Conservation (phyloP, 1,139 yeast species). For the Candida tetrigidarum region DNA sequence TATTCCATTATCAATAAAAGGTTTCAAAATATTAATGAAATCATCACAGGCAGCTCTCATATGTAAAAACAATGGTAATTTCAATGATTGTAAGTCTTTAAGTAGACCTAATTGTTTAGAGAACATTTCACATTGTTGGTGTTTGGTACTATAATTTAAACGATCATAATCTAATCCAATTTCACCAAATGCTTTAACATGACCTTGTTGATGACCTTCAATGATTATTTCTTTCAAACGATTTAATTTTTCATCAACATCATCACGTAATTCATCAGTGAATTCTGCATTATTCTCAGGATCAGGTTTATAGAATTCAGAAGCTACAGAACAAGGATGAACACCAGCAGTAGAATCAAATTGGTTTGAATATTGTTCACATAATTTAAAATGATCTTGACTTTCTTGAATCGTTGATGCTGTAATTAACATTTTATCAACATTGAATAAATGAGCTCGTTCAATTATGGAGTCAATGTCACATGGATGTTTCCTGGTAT, state of each 20-base stretch:
- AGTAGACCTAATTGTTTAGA: slow-evolving; percentile 71
- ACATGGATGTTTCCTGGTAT: slow-evolving; percentile 56
- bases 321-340: slow-evolving; percentile 88
- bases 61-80: slow-evolving; percentile 83
- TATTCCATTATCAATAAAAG: slow-evolving; percentile 50
- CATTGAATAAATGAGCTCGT: slow-evolving; percentile 70
- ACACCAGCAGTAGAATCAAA: slow-evolving; percentile 84
- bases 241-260: slow-evolving; percentile 42
- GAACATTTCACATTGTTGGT: slow-evolving; percentile 70
- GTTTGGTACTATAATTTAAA: slow-evolving; percentile 70
- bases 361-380: slow-evolving; percentile 32
- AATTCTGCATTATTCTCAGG: slow-evolving; percentile 11
- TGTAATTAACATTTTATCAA: slow-evolving; percentile 73
- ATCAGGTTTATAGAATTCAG: slow-evolving; percentile 43
- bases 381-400: slow-evolving; percentile 39
- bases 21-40: slow-evolving; percentile 63
- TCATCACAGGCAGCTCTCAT: slow-evolving; percentile 90
- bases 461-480: slow-evolving; percentile 69
- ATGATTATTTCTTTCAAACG: slow-evolving; percentile 53
- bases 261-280: slow-evolving; percentile 27
- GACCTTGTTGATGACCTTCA: slow-evolving; percentile 52
- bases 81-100: slow-evolving; percentile 40
- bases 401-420: slow-evolving; percentile 81
- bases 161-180: slow-evolving; percentile 95
- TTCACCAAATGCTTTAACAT: slow-evolving; percentile 85